These are phyloP conservation scores for Spiromastix sp. DNA, from an alignment of 2,329 filamentous ascomycete species.

Conservation along the genomic window DNA sequence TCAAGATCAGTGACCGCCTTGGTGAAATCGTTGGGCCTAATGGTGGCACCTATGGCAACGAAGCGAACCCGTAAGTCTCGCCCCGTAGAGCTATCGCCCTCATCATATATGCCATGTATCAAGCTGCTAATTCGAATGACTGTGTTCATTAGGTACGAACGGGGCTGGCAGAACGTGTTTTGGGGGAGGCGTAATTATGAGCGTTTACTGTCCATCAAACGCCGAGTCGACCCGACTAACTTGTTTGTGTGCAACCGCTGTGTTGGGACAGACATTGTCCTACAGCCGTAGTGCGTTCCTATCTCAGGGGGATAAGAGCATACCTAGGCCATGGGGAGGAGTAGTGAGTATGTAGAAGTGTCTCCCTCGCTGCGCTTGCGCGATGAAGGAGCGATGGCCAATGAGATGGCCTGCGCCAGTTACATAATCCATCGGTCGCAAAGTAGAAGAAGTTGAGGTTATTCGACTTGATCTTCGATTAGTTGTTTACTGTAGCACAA, in stretches of 20 bases:
- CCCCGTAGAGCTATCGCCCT: neutral
- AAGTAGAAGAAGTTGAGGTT: no score
- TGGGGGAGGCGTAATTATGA: conserved; percentile 33
- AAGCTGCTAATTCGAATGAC: neutral
- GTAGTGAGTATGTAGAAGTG: neutral
- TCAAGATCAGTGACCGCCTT: conserved; percentile 18
- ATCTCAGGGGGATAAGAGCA: neutral
- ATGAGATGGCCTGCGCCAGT: no score
- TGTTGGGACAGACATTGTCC: conserved; percentile 29
- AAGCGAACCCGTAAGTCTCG: conserved; percentile 12
- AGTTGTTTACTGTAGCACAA: no score
- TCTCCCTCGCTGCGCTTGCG: neutral
- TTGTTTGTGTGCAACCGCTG: conserved; percentile 42
- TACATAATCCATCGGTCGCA: no score
- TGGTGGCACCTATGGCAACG: conserved; percentile 20
- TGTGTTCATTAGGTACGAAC: conserved; percentile 16
- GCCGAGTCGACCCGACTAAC: conserved; percentile 36
- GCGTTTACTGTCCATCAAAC: conserved; percentile 36
- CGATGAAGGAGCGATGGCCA: neutral
- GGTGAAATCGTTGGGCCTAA: conserved; percentile 17
- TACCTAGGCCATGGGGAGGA: neutral
- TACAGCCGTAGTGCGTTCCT: conserved; percentile 11
- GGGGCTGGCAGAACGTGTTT: conserved; percentile 20
- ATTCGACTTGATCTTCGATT: no score
- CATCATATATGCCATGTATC: no score